Percentiles rank a stretch among this genome's conserved stretches.
These are phyloP conservation scores for Metschnikowia similis DNA, from an alignment of 805 yeast genomes.

Conservation along the genomic window DNA sequence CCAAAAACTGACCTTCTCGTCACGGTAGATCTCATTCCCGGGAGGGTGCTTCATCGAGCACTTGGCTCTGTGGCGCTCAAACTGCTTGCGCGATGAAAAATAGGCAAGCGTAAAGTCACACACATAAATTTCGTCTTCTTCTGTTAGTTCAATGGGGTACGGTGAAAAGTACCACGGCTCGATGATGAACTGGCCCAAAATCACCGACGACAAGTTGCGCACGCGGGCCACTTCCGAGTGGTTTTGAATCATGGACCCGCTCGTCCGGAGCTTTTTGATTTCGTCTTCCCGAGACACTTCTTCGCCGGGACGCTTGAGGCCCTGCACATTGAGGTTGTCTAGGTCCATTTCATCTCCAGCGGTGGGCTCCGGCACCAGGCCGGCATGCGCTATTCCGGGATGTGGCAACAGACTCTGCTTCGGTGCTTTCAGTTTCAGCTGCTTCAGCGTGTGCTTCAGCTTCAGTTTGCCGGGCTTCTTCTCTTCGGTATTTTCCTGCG, in stretches of 20 bases:
- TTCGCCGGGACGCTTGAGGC: slow-evolving; percentile 60
- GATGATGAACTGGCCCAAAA: slow-evolving; percentile 84
- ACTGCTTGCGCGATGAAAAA: slow-evolving; percentile 85
- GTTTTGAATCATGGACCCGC: slow-evolving; percentile 96
- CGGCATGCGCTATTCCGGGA: slow-evolving; percentile 14
- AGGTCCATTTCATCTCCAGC: slow-evolving; percentile 71
- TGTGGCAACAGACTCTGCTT: slow-evolving; percentile 1
- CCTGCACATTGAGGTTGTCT: slow-evolving; percentile 82
- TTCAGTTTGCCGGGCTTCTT: slow-evolving; percentile 31
- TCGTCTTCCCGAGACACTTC: slow-evolving; percentile 86
- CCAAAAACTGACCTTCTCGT: slow-evolving; percentile 87
- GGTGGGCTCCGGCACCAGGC: slow-evolving; percentile 22
- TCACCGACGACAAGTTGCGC: slow-evolving; percentile 71
- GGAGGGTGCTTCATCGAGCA: slow-evolving; percentile 95
- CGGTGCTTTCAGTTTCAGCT: slow-evolving; percentile 9
- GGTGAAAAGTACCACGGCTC: slow-evolving; percentile 99
- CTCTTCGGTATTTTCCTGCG: slow-evolving; percentile 55
- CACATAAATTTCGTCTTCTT: slow-evolving; percentile 82
- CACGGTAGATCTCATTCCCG: slow-evolving; percentile 95
- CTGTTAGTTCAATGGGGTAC: slow-evolving; percentile 91
- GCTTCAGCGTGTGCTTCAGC: slow-evolving; percentile 23
- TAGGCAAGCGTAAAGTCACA: slow-evolving; percentile 89
- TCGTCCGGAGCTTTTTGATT: slow-evolving; percentile 81
- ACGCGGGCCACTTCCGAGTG: slow-evolving; percentile 85
- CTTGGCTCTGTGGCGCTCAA: slow-evolving; percentile 84